A percentile compares a stretch with the other conserved stretches of the same genome.
Evolutionary conservation across 2,329 filamentous ascomycete species (phyloP).

Genomic region (Atkinsonella texensis): DNA sequence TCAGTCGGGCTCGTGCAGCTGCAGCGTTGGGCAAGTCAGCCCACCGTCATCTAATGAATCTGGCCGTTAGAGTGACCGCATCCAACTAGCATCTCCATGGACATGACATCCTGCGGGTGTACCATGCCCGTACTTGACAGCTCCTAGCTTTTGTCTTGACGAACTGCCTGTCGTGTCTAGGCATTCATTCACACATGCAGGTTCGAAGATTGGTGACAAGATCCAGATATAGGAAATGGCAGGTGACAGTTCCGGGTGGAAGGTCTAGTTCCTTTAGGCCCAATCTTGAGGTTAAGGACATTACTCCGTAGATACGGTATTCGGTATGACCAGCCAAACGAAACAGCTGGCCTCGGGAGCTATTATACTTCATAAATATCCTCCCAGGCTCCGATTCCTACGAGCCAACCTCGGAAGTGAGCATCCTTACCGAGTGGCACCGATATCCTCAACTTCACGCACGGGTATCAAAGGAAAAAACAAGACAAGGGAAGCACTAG

Average conservation of each 20-base stretch:
- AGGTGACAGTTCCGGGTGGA: neutral
- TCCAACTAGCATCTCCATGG: neutral
- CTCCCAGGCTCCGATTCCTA: no score
- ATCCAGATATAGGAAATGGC: neutral
- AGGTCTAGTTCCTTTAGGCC: neutral
- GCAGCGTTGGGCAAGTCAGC: conserved; percentile 2
- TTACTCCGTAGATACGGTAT: neutral
- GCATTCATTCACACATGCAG: neutral
- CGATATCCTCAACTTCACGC: no score
- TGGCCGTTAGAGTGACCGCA: neutral
- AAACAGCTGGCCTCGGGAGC: no score
- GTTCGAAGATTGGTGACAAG: neutral
- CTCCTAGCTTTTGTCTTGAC: neutral
- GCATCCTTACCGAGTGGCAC: no score
- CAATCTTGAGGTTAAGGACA: neutral
- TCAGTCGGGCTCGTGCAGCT: conserved; percentile 11
- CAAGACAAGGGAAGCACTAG: no score
- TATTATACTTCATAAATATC: no score
- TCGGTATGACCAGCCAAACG: no score
- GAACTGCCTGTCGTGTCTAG: neutral
- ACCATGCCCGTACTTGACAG: neutral
- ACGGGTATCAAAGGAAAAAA: no score
- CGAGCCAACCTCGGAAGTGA: no score
- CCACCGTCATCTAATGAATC: conserved; percentile 1
- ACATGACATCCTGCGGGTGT: neutral